Percentiles rank a stretch among this genome's conserved stretches.
These are phyloP conservation scores for Geranium brycei DNA, from an alignment of 345 rosid species.

Conservation along the genomic window DNA sequence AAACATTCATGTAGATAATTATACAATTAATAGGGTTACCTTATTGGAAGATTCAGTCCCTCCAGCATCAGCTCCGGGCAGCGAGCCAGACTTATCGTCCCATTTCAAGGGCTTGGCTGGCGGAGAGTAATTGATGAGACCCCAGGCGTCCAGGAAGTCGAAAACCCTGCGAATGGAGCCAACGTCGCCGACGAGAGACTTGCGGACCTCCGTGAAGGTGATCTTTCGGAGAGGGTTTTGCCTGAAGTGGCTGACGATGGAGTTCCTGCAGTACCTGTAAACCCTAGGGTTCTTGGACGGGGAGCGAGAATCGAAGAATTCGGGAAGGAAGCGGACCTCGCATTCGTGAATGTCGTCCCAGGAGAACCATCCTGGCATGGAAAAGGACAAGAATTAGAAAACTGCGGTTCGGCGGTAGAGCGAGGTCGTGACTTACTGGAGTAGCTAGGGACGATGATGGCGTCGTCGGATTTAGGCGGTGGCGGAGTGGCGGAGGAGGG, in stretches of 20 bases:
- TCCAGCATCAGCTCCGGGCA: slow-evolving; percentile 5
- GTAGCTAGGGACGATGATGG: slow-evolving; percentile 62
- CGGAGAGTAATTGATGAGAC: slow-evolving; percentile 56
- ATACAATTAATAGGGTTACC: background rate
- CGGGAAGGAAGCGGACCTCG: slow-evolving; percentile 65
- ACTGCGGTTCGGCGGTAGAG: background rate
- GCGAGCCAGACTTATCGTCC: slow-evolving; percentile 51
- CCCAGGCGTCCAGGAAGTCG: slow-evolving; percentile 87
- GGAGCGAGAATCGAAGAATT: slow-evolving; percentile 59
- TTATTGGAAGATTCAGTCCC: slow-evolving; percentile 15
- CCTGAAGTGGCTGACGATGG: slow-evolving; percentile 55
- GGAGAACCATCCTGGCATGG: slow-evolving; percentile 65
- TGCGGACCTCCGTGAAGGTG: slow-evolving; percentile 72
- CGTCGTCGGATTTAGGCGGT: slow-evolving; percentile 22
- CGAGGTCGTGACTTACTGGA: slow-evolving; percentile 28
- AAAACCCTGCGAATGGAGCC: slow-evolving; percentile 85
- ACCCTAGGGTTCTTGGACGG: slow-evolving; percentile 47
- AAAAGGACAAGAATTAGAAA: background rate
- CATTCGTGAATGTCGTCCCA: slow-evolving; percentile 49
- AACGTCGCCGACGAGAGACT: slow-evolving; percentile 68
- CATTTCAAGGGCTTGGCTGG: slow-evolving; percentile 62
- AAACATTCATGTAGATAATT: background rate
- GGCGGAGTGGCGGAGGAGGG: slow-evolving; percentile 10
- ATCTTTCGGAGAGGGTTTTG: slow-evolving; percentile 50
- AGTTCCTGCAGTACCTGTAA: slow-evolving; percentile 61